phyloP scores from a whole-genome alignment of 257 asterid genomes.

The Solanum paucissectum region DNA sequence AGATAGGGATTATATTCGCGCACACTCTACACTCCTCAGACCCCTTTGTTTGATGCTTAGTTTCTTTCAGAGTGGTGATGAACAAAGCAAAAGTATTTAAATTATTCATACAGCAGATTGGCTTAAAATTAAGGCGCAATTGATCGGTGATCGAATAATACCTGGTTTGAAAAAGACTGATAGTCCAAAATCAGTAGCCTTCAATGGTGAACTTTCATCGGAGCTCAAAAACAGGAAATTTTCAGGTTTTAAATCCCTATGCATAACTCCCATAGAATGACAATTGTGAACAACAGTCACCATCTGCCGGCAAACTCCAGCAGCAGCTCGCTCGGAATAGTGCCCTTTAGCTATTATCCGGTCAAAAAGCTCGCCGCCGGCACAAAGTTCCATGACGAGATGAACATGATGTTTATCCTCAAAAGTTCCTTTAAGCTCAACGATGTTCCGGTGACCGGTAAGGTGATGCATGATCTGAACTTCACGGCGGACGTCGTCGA shows the following conservation, averaged over 20 bases:
- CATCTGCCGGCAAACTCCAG: slow-evolving; percentile 73
- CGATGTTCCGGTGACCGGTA: slow-evolving; percentile 73
- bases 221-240: slow-evolving; percentile 53
- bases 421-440: slow-evolving; percentile 68
- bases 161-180: slow-evolving; percentile 73
- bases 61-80: neutral
- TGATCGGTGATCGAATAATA: slow-evolving; percentile 1
- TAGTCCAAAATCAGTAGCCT: slow-evolving; percentile 82
- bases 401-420: slow-evolving; percentile 73
- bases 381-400: slow-evolving; percentile 78
- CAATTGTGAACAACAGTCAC: slow-evolving; percentile 75
- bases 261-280: slow-evolving; percentile 86
- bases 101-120: neutral
- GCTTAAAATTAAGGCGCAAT: neutral
- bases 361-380: slow-evolving; percentile 82
- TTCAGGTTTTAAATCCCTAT: slow-evolving; percentile 84
- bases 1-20: neutral
- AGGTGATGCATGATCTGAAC: slow-evolving; percentile 95
- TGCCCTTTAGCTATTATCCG: slow-evolving; percentile 76
- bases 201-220: slow-evolving; percentile 60
- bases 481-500: slow-evolving; percentile 77
- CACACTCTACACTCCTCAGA: neutral
- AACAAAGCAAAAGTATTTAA: neutral
- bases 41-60: neutral
- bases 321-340: slow-evolving; percentile 98